Base-by-base conservation (phyloP, 345 rosid species). In the Hevea brasiliensis region DNA sequence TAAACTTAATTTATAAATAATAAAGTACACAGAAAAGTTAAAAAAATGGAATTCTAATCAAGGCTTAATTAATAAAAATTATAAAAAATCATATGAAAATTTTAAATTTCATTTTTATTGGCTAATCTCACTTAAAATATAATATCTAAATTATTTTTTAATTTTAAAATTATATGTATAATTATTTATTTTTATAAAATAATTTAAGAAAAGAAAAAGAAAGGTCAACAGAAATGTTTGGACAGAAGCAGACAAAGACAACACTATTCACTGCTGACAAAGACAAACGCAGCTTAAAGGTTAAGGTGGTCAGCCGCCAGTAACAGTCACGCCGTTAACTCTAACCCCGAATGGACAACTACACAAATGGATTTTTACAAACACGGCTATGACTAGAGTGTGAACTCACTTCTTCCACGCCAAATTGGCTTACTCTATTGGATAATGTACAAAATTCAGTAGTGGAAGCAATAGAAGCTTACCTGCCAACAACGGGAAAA, bases 291-390 rank as follows among this genome's bases (percentile, higher is more conserved):
- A 56, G 59, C 58, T 72, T 72, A 67, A 65, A n/a, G 64, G 72
- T 23, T 21, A 67, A 51, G 26, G 14, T 41, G 61, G 74, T 75
- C 79, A 69, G 87, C 91, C 86, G 93, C 88, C 89, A 82, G 32
- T 87, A 79, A 83, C 89, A 53, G 82, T 57, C 48, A 80, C 90
- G 88, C 90, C 87, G 93, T 87, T 73, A 74, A 73, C 51, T 53
- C 8, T 32, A 23, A 53, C 20, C 45, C 24, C 65, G 27, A 10
- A 23, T 8, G 4, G 45, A 54, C 59, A 17, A 18, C 79, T 12
- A 65, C 68, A 24, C 14, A 2, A 27, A 9, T 15, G 8, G 2
- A 37, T 17, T 1, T 14, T 44, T 66, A 65, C 65, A 20, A 29
- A 13, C 18, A 14, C 27, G 17, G 6, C 76, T 68, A 61, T 8